Evolutionary conservation across 2,329 filamentous ascomycete species (phyloP), one percentile per base, ranked within the genome.

Genomic region (Lachnellula willkommii): DNA sequence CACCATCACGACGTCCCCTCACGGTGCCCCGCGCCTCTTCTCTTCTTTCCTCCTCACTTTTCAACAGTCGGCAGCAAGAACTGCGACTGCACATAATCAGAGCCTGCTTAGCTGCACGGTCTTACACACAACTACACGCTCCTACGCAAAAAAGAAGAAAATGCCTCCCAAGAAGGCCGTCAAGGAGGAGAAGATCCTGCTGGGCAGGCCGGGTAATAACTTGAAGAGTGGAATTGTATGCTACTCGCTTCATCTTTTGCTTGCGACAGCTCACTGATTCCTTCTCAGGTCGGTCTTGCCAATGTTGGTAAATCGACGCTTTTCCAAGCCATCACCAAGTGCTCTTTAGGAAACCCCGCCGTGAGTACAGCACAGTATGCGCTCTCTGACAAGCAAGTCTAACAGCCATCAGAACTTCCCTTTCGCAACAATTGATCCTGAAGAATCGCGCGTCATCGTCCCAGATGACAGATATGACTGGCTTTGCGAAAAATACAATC

Each of bases 281-380:
- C 24, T 57, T 59, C 53, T 1, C 73, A 96, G 91, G 91, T 99
- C 75, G 94, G 94, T 77, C 86, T 99, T 70, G 94, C 94, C 75
- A 99, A 99, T 76, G 95, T 99, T 68, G 94, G 94, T 75, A 99
- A 99, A 80, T 99, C 94, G 65, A 99, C 95, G 36, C 85, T 99
- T 69, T 99, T 99, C 84, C 95, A 99, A 81, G 91, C 94, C 72
- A 96, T 99, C 77, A 99, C 94, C 72, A 97, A 96, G 81, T 96
- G 88, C 76, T 85, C 85, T 64, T 87, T 99, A 70, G 94, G 95
- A 77, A 99, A 97, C 79, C 95, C 95, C 69, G 94, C 94, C 79
- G 87, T 90, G 81, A 75, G 84, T 81, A 45, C 53, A 46, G 32
- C 26, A 39, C 42, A 42, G 47, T 36, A 20, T 14, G 43, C 20